Evolutionary conservation across 2,329 filamentous ascomycete genomes (phyloP), one percentile per base, ranked within the genome.

Genomic region (Paraconiothyrium brasiliense): DNA sequence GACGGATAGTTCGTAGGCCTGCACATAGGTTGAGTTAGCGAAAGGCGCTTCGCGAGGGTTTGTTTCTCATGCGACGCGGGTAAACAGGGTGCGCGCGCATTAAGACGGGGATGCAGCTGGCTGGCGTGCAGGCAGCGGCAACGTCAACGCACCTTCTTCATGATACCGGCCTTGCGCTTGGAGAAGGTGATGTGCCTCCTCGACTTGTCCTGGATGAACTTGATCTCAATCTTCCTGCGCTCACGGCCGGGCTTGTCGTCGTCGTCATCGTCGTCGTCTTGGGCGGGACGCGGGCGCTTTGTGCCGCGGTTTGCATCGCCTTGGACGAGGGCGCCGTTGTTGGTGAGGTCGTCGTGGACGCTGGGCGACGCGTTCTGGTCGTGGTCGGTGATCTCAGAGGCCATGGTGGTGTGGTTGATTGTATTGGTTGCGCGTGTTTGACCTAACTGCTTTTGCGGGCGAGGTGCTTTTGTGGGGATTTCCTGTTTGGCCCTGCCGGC

Each of bases 141-240:
- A 60, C 60, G 57, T 46, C 54, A 49, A 85, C 89, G 71, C 80
- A 97, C 95, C 93, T 98, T 98, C 87, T 99, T 98, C 95, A 99
- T 98, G 82, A 99, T 98, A 74, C 95, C 95, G 59, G 95, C 95
- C 86, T 99, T 99, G 81, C 95, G 93, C 89, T 99, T 99, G 72
- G 94, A 98, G 82, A 99, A 98, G 76, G 95, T 98, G 80, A 98
- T 99, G 85, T 99, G 95, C 67, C 95, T 92, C 84, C 95, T 93
- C 84, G 94, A 98, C 86, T 99, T 99, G 84, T 99, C 95, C 82
- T 94, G 94, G 82, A 99, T 99, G 84, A 99, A 99, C 87, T 99
- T 99, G 85, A 99, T 99, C 83, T 99, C 95, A 76, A 99, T 99
- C 91, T 99, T 99, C 84, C 95, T 90, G 79, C 95, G 91, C 87